Base-by-base conservation (phyloP, 352 stramenopile species). In the Phytopythium montanum region DNA sequence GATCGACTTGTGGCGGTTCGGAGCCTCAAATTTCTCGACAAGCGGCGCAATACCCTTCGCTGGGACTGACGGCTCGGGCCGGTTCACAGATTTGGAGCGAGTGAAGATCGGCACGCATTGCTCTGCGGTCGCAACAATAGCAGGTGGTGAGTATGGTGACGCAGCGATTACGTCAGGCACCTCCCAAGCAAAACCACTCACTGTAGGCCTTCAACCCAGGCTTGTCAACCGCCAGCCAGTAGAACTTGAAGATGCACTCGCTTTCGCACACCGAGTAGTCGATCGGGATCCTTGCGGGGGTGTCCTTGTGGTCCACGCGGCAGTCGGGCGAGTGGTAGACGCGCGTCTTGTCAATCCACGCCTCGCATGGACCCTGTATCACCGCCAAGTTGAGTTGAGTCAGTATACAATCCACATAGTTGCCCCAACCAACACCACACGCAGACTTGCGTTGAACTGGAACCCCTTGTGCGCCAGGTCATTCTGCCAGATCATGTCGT, bases 241-340 rank as follows among this genome's bases (percentile, higher is more conserved):
- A 75, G 62, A 80, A 78, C 26, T 52, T 68, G 31, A 83, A 61
- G 21, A 45, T 39, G 48, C 73, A 80, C 25, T 64, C 70, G 46
- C 65, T 62, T 36, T 57, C 59, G 62, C 70, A 82, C 26, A 61
- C 54, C 1, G 62, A 62, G 60, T 66, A 79, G 61, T 79, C 66
- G 21, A 79, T 55, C 6, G 68, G 68, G 26, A 82, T 61, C 10
- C 45, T 28, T 0, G 68, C 70, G 16, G 73, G 73, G 61, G 66
- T 73, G 10, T 18, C 46, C 14, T 26, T 60, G 60, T 64, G 76
- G 34, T 58, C 41, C 9, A 38, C 61, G 1, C 49, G 54, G 36
- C 70, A 79, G 56, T 79, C 56, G 39, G 61, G 54, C 9, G 59
- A 36, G n/a, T 68, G 48, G 13, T 64, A 54, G 21, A 70, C 62